Base-by-base conservation (phyloP, 306 rosid genomes). In the Amphicarpaea edgeworthii region DNA sequence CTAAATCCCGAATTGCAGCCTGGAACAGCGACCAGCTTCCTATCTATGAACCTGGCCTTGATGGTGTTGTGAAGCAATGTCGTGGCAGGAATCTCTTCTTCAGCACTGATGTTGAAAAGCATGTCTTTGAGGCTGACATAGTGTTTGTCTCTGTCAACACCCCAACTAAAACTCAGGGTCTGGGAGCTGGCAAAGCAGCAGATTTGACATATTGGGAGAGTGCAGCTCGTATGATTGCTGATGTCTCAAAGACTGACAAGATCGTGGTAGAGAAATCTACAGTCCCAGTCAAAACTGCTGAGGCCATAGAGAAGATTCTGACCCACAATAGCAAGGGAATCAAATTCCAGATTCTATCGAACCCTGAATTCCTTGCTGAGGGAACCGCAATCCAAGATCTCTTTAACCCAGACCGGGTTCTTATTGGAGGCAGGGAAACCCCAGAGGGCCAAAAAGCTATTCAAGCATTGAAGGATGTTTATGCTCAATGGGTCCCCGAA, bases 141-240 rank as follows among this genome's bases (percentile, higher is more conserved):
- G 98, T 94, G 38, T 94, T 94, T 70, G 98, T 94, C 85, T 94
- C 98, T 30, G 98, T 94, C 86, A 94, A 94, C 86, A 94, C 98
- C 66, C 98, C 98, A 30, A 94, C 98, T 51, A 94, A 94, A 80
- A 94, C 98, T 45, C 81, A 86, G 77, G 98, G 98, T 80, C 97
- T 94, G 19, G 97, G 98, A 80, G 98, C 98, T 11, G 98, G 98
- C 30, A 94, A 94, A 84, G 98, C 98, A 38, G 98, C 98, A 28
- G 98, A 94, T 87, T 84, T 94, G 86, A 92, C 98, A 8, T 94
- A 94, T 17, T 94, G 98, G 98, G 98, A 94, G 83, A 94, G 98
- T 14, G 98, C 98, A 0, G 98, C 98, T 67, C 96, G 98, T 20
- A 94, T 94, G 98, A 94, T 94, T 78, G 98, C 98, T 19, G 97